phyloP scores from a whole-genome alignment of 768 basidiomycete species.

The Tephrocybe sp. region DNA sequence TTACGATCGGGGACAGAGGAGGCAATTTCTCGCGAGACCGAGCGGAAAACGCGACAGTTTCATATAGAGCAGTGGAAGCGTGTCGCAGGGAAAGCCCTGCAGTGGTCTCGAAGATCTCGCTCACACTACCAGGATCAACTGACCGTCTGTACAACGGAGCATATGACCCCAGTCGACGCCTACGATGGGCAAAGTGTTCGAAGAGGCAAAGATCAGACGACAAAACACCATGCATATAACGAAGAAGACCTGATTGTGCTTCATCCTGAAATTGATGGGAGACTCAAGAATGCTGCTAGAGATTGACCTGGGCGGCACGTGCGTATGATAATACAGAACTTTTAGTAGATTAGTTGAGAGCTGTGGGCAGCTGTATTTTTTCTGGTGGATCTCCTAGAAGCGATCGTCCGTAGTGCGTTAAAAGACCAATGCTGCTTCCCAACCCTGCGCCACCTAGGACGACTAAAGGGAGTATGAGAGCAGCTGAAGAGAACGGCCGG shows the following conservation, averaged over 20 bases:
- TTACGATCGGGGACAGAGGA: slow-evolving; percentile 44
- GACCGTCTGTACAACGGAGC: slow-evolving; percentile 60
- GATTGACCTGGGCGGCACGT: background rate
- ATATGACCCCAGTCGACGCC: slow-evolving; percentile 78
- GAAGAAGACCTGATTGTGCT: slow-evolving; percentile 57
- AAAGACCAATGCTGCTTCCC: slow-evolving; percentile 59
- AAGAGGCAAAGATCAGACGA: slow-evolving; percentile 27
- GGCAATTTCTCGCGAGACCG: slow-evolving; percentile 49
- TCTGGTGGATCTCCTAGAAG: slow-evolving; percentile 56
- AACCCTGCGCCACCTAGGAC: slow-evolving; percentile 72
- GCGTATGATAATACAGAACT: background rate
- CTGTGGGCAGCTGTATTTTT: slow-evolving; percentile 21
- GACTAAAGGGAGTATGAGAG: slow-evolving; percentile 38
- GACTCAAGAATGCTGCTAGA: slow-evolving; percentile 56
- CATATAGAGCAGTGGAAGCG: slow-evolving; percentile 47
- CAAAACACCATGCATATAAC: slow-evolving; percentile 17
- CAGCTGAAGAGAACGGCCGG: background rate
- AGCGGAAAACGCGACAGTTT: slow-evolving; percentile 28
- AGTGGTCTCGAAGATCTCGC: slow-evolving; percentile 43
- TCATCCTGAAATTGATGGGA: slow-evolving; percentile 65
- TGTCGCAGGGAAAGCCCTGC: slow-evolving; percentile 38
- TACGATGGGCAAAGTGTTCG: slow-evolving; percentile 60
- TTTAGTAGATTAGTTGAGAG: slow-evolving; percentile 19
- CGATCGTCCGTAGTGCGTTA: slow-evolving; percentile 55
- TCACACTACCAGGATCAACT: slow-evolving; percentile 60